phyloP scores from a whole-genome alignment of 1,284 basidiomycete species.

The Ceratobasidium theobromae region DNA sequence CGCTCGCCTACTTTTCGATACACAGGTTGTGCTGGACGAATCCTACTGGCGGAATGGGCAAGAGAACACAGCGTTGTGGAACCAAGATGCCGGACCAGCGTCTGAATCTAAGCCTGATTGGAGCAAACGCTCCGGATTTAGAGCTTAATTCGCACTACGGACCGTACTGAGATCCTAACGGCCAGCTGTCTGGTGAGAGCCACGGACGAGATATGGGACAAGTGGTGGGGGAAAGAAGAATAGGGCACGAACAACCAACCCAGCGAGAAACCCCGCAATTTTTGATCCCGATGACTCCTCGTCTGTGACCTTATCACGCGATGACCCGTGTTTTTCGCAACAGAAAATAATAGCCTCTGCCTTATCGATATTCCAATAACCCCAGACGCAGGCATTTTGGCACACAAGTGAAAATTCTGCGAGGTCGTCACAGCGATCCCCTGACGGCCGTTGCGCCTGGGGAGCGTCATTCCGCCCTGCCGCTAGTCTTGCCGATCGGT shows the following conservation, averaged over 20 bases:
- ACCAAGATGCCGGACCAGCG: slow-evolving; percentile 2
- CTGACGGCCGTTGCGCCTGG: too few species aligned
- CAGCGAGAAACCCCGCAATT: slow-evolving; percentile 2
- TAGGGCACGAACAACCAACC: neutral
- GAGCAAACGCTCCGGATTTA: slow-evolving; percentile 23
- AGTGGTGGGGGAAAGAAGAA: slow-evolving; percentile 1
- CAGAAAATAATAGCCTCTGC: too few species aligned
- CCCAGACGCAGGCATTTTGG: too few species aligned
- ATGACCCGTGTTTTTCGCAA: neutral
- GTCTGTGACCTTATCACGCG: slow-evolving; percentile 13
- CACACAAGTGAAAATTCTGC: too few species aligned
- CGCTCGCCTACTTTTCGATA: neutral
- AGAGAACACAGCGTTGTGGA: neutral
- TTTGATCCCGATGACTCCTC: slow-evolving; percentile 26
- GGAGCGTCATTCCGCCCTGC: neutral
- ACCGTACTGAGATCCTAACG: slow-evolving; percentile 26
- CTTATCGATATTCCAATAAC: too few species aligned
- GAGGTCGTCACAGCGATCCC: too few species aligned
- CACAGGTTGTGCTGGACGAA: slow-evolving; percentile 16
- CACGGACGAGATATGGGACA: slow-evolving; percentile 3
- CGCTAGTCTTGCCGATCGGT: neutral
- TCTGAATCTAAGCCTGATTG: slow-evolving; percentile 15
- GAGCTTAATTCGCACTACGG: slow-evolving; percentile 5
- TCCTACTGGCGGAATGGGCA: slow-evolving; percentile 15
- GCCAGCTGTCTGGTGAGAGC: neutral